A percentile compares a stretch with the other conserved stretches of the same genome.
Conservation (phyloP, 116 monocot species). For the Trichopus zeylanicus region DNA sequence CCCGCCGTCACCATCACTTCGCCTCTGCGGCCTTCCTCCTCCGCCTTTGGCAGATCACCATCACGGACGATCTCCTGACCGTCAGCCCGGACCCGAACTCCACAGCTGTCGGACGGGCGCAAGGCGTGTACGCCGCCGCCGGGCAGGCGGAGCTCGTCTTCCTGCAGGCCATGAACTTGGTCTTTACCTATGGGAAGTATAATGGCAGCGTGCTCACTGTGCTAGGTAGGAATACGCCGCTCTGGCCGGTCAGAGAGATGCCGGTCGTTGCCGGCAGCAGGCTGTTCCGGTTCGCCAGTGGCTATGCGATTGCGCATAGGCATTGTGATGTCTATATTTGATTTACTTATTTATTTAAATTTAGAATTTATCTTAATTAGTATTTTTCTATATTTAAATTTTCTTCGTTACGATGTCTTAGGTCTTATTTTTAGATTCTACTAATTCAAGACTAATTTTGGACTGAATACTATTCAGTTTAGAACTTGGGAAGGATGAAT, state of each 20-base stretch:
- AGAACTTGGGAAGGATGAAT: no score
- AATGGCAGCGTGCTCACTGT: constrained; percentile 52
- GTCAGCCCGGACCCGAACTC: constrained; percentile 26
- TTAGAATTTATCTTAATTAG: no score
- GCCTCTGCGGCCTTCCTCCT: neutral
- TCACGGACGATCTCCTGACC: constrained; percentile 56
- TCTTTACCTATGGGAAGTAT: constrained; percentile 37
- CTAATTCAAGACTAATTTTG: no score
- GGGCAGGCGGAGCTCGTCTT: constrained; percentile 17
- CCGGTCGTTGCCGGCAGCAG: constrained; percentile 68
- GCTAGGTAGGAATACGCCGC: constrained; percentile 39
- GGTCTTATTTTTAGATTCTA: no score
- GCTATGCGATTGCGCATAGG: constrained; percentile 37
- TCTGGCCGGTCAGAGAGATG: constrained; percentile 49
- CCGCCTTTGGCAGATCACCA: constrained; percentile 28
- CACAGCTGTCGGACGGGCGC: constrained; percentile 32
- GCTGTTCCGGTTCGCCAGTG: constrained; percentile 44
- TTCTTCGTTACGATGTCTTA: no score
- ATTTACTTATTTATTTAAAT: no score
- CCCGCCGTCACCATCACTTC: constrained; percentile 19
- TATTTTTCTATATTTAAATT: no score
- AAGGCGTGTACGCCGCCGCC: constrained; percentile 41
- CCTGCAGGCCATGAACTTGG: constrained; percentile 45
- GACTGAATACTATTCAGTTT: no score
- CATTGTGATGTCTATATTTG: no score